phyloP scores from a whole-genome alignment of 441 rosid species.

The Jatropha multifida region DNA sequence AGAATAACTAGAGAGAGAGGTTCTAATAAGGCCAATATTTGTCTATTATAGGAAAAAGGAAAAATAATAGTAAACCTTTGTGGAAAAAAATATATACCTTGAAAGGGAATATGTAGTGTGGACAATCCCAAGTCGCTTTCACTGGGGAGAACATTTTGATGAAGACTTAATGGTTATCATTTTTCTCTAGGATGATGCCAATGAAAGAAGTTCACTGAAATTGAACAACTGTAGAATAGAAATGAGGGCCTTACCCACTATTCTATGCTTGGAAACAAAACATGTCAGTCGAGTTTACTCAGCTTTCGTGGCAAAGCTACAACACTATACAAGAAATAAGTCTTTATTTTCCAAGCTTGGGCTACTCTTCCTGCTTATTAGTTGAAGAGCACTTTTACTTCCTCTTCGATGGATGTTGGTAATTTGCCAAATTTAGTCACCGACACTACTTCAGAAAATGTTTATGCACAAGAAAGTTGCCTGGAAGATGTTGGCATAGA shows the following conservation, averaged over 20 bases:
- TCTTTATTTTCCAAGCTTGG: conserved; percentile 11
- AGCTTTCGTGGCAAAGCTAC: conserved; percentile 18
- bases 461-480: no score
- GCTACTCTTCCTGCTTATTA: neutral
- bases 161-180: neutral
- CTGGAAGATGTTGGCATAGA: neutral
- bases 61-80: neutral
- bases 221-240: neutral
- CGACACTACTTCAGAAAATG: neutral
- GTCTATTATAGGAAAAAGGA: no score
- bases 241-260: neutral
- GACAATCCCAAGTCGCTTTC: neutral
- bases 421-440: conserved; percentile 7
- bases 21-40: neutral
- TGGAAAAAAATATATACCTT: neutral
- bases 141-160: neutral
- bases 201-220: conserved; percentile 2
- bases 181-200: neutral
- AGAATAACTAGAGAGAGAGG: no score
- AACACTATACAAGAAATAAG: conserved; percentile 17
- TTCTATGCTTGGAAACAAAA: neutral
- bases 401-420: conserved; percentile 15
- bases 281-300: conserved; percentile 6
- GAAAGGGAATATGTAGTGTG: neutral
- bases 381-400: conserved; percentile 17